Evolutionary conservation across 306 rosid genomes (phyloP).

Genomic region (Inga laurina): DNA sequence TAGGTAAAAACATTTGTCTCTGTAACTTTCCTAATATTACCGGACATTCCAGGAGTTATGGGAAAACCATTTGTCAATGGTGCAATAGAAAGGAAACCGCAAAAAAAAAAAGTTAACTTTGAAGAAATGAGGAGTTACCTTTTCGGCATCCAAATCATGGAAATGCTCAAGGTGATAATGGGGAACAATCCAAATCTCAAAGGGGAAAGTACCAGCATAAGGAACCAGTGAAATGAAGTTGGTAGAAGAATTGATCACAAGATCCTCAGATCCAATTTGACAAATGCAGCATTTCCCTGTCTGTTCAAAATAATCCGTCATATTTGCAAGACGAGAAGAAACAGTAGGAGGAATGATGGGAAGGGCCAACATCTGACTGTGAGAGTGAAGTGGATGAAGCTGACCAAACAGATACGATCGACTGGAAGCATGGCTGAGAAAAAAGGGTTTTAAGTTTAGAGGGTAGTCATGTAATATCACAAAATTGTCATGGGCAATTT

Average conservation of each 20-base stretch:
- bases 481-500: too few species aligned
- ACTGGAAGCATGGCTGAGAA: too few species aligned
- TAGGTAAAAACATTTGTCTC: neutral
- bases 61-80: conserved; percentile 6
- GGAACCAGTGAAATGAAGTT: conserved; percentile 70
- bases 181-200: conserved; percentile 91
- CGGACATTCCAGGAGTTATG: neutral
- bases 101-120: conserved; percentile 7
- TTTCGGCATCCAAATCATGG: conserved; percentile 61
- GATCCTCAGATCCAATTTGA: conserved; percentile 50
- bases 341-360: conserved; percentile 73
- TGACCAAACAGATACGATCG: too few species aligned
- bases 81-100: neutral
- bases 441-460: too few species aligned
- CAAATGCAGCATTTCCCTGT: conserved; percentile 68
- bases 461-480: too few species aligned
- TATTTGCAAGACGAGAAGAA: conserved; percentile 53
- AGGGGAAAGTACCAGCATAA: conserved; percentile 75
- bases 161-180: conserved; percentile 67
- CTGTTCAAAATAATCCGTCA: conserved; percentile 58
- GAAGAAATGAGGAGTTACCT: conserved; percentile 43
- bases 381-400: conserved; percentile 49
- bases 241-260: conserved; percentile 55
- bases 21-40: neutral
- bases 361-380: conserved; percentile 83